Evolutionary conservation across 176 grass and related monocot genomes (phyloP).

Genomic region (Typha latifolia): DNA sequence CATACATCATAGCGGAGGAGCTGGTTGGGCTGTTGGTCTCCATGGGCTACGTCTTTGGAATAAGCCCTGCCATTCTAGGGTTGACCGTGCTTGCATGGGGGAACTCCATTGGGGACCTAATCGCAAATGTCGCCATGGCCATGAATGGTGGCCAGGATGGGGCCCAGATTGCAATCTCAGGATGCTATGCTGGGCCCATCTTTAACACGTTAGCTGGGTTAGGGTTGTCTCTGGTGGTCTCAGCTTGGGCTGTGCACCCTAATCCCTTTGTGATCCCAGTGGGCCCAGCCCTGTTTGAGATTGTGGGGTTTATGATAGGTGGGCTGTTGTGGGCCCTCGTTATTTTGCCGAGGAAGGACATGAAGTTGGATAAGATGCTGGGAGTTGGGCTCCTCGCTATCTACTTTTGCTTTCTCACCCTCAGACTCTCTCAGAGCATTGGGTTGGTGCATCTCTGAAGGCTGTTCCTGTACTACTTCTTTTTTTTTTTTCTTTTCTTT

Average conservation of each 20-base stretch:
- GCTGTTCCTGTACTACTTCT: too few relatives aligned
- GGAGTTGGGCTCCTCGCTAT: constrained; percentile 56
- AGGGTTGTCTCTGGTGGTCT: constrained; percentile 56
- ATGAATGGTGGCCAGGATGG: constrained; percentile 41
- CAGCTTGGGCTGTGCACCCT: constrained; percentile 41
- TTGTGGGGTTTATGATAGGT: constrained; percentile 41
- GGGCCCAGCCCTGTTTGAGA: constrained; percentile 49
- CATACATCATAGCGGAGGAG: constrained; percentile 70
- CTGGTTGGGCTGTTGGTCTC: constrained; percentile 59
- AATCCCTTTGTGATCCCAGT: constrained; percentile 33
- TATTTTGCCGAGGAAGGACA: constrained; percentile 55
- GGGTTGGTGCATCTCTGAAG: constrained; percentile 5
- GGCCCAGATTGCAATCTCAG: constrained; percentile 68
- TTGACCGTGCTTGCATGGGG: constrained; percentile 88
- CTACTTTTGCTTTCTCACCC: constrained; percentile 58
- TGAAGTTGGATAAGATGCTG: constrained; percentile 64
- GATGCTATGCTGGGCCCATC: constrained; percentile 68
- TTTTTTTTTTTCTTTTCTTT: too few relatives aligned
- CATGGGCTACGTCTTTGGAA: constrained; percentile 50
- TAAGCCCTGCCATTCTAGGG: constrained; percentile 57
- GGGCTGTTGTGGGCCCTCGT: constrained; percentile 62
- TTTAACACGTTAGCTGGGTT: constrained; percentile 78
- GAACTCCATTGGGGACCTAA: constrained; percentile 76
- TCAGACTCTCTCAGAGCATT: constrained; percentile 38
- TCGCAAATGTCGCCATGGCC: constrained; percentile 68